phyloP scores from a whole-genome alignment of 2,329 filamentous ascomycete genomes.

The Ophiosphaerella korrae region DNA sequence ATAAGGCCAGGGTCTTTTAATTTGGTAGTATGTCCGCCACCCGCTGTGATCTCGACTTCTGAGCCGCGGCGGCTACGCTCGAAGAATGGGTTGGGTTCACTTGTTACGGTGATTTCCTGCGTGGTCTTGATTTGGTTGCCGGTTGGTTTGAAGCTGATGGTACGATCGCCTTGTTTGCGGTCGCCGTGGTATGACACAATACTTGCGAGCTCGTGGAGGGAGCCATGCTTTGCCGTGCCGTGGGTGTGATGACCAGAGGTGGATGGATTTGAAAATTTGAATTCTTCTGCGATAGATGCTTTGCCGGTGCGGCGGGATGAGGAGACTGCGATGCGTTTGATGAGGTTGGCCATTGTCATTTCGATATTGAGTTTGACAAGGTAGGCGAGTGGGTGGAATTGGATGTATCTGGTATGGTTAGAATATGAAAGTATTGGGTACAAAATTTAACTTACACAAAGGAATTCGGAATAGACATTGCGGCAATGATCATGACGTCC shows the following conservation, averaged over 20 bases:
- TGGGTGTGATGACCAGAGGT: conserved; percentile 15
- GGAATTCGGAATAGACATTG: conserved; percentile 55
- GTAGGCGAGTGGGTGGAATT: conserved; percentile 58
- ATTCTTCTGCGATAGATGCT: conserved; percentile 33
- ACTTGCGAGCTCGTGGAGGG: conserved; percentile 33
- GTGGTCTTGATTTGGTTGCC: conserved; percentile 41
- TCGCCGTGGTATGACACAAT: conserved; percentile 26
- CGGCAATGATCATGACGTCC: conserved; percentile 56
- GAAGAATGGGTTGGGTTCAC: conserved; percentile 29
- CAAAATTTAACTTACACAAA: conserved; percentile 45
- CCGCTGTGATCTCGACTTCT: conserved; percentile 15
- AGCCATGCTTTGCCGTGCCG: conserved; percentile 6
- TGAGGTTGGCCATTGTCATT: conserved; percentile 59
- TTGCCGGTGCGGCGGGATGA: conserved; percentile 35
- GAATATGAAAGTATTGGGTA: neutral
- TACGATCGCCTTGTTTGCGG: conserved; percentile 13
- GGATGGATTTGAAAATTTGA: conserved; percentile 35
- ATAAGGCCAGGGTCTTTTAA: conserved; percentile 11
- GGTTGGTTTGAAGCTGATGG: conserved; percentile 25
- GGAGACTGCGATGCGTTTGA: conserved; percentile 47
- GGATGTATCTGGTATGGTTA: conserved; percentile 48
- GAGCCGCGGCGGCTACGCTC: conserved; percentile 7
- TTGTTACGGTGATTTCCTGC: conserved; percentile 30
- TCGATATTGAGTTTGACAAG: conserved; percentile 59
- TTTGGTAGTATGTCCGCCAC: neutral